phyloP scores from a whole-genome alignment of 208 protist species.

The Crithidia sp. region DNA sequence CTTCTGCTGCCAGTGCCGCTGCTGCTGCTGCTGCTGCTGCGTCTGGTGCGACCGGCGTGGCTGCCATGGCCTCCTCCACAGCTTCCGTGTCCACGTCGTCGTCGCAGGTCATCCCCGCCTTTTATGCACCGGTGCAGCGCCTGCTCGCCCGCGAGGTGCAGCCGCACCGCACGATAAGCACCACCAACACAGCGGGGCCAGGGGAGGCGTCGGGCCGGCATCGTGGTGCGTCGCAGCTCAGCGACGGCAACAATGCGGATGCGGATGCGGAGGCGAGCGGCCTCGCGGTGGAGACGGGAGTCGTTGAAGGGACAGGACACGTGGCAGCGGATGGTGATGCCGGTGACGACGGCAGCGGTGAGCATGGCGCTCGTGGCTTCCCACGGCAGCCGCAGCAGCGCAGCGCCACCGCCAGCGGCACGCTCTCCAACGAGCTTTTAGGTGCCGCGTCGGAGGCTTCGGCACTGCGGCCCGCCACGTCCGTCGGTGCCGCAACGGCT shows the following conservation, averaged over 20 bases:
- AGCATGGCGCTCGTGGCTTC: too few species aligned
- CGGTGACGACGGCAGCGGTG: too few species aligned
- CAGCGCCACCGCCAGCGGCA: neutral
- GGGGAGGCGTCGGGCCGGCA: too few species aligned
- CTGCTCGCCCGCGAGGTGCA: constrained; percentile 14
- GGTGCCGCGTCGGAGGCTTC: neutral
- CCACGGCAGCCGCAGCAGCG: neutral
- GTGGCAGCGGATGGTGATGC: neutral
- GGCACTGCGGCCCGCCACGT: neutral
- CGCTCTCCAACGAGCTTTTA: neutral
- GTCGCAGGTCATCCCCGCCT: constrained; percentile 12
- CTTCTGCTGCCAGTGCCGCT: neutral
- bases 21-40: constrained; percentile 1
- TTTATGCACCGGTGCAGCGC: constrained; percentile 29
- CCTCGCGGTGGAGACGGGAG: neutral
- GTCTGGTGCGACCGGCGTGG: neutral
- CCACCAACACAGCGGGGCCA: neutral
- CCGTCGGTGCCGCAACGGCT: neutral
- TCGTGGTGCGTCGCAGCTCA: neutral
- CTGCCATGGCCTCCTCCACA: neutral
- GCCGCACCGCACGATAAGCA: neutral
- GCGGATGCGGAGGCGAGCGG: too few species aligned
- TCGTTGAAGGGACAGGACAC: neutral
- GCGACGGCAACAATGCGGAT: neutral
- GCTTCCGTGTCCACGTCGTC: constrained; percentile 15